Conservation (phyloP, 306 rosid species). For the Fragaria nilgerrensis region DNA sequence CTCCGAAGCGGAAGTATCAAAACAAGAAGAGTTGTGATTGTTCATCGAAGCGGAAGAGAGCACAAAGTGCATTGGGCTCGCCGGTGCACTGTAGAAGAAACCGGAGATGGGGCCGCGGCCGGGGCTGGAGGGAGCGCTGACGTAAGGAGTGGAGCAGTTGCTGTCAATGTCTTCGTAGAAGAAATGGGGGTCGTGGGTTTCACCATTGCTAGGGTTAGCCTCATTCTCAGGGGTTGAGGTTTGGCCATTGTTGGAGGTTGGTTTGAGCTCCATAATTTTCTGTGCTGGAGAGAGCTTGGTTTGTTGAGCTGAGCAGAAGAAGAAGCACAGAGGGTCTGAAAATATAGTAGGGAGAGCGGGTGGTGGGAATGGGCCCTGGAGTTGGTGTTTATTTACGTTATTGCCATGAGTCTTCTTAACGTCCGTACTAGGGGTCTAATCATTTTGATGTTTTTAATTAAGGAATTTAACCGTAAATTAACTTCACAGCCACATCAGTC, state of each 20-base stretch:
- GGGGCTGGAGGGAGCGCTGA: constrained; percentile 95
- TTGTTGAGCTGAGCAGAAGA: not conserved
- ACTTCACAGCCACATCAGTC: not conserved
- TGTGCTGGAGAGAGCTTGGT: not conserved
- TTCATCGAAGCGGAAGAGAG: constrained; percentile 37
- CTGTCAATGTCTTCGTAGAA: constrained; percentile 66
- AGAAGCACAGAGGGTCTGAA: constrained; percentile 14
- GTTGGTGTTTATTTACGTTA: not conserved
- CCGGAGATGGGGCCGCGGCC: constrained; percentile 60
- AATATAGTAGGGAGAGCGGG: constrained; percentile 9
- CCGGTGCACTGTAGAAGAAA: constrained; percentile 91
- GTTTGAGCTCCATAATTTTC: constrained; percentile 47
- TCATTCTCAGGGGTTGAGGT: constrained; percentile 9
- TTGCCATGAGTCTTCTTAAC: not conserved
- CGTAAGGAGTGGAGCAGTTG: constrained; percentile 88
- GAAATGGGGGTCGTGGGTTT: constrained; percentile 21
- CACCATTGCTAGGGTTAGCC: constrained; percentile 14
- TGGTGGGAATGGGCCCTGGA: not conserved
- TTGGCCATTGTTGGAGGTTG: constrained; percentile 30
- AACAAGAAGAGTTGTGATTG: constrained; percentile 13
- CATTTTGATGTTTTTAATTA: not conserved
- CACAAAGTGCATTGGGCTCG: constrained; percentile 86
- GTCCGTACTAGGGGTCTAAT: constrained; percentile 10
- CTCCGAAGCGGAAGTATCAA: constrained; percentile 38
- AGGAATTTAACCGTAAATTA: not conserved